These are phyloP conservation scores for Closterium sp. DNA, from an alignment of 139 green algal genomes.

Conservation along the genomic window DNA sequence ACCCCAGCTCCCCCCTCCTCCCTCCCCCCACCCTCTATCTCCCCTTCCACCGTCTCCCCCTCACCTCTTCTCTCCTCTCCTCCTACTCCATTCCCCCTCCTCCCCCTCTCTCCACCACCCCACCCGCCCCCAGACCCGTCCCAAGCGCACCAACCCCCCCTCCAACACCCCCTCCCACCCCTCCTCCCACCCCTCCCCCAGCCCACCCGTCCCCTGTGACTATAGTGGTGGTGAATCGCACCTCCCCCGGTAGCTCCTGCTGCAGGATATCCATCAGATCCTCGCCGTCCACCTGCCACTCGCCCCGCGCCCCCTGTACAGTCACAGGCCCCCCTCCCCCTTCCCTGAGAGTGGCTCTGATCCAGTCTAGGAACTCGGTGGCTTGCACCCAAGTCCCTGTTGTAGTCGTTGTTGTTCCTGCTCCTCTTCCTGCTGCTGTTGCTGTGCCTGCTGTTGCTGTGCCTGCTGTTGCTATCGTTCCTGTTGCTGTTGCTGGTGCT, in stretches of 20 bases:
- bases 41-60: background rate
- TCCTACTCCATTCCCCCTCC: background rate
- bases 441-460: background rate
- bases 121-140: background rate
- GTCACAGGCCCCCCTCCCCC: background rate
- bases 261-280: background rate
- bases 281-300: background rate
- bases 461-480: background rate
- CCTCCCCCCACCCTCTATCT: background rate
- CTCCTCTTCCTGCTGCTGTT: background rate
- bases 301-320: background rate
- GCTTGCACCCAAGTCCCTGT: background rate
- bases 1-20: background rate
- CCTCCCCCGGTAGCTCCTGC: background rate
- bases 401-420: background rate
- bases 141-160: background rate
- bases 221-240: slow-evolving; percentile 1
- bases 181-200: too few species aligned
- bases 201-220: background rate
- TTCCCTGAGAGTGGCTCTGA: background rate
- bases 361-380: background rate
- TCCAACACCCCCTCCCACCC: background rate
- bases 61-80: background rate
- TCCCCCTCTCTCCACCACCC: background rate
- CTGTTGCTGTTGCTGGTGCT: background rate